Evolutionary conservation across 2,329 filamentous ascomycete genomes (phyloP), one percentile per base, ranked within the genome.

Genomic region (Fusarium floridanum): DNA sequence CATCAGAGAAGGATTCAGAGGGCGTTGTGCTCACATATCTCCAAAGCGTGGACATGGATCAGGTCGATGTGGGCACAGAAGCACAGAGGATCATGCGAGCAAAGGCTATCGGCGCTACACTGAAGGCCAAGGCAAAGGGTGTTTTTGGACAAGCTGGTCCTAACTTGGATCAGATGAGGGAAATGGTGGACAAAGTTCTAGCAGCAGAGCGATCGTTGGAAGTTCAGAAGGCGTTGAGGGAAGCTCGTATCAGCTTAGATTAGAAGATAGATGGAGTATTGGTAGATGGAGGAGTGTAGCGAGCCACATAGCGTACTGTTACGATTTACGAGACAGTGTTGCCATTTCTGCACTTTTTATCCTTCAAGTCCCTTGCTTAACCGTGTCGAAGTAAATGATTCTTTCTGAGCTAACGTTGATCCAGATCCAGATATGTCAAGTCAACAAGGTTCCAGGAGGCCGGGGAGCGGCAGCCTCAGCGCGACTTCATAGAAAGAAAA

Each of bases 41-140:
- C 2, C 68, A 77, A 5, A 86, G 87, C 32, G 77, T 91, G 9
- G 86, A 89, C 34, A 76, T 86, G 5, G 84, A 86, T 11, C 81
- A 82, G 48, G 81, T 83, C 0, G 87, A 88, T 34, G 82, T 84
- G 0, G 87, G 88, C 0, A 86, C 86, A 0, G 89, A 91, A 76
- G 79, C 84, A 5, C 89, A 91, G 80, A 84, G 89, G 17, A 74
- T 85, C 24, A 81, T 81, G 68, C 82, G 89, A 41, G 85, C 85
- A 2, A 85, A 86, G 74, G 87, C 88, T 0, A 78, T 87, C 0
- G 81, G 80, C 2, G 83, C 84, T 0, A 82, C 86, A 12, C 78
- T 85, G 7, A 82, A 81, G 68, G 84, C 87, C 2, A 84, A 83
- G 68, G 83, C 82, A 41, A 81, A 82, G 55, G 86, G 86, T 0